Evolutionary conservation across 176 grass and related monocot species (phyloP), one percentile per base, ranked within the genome.

Genomic region (Hsuehochloa calcarea): DNA sequence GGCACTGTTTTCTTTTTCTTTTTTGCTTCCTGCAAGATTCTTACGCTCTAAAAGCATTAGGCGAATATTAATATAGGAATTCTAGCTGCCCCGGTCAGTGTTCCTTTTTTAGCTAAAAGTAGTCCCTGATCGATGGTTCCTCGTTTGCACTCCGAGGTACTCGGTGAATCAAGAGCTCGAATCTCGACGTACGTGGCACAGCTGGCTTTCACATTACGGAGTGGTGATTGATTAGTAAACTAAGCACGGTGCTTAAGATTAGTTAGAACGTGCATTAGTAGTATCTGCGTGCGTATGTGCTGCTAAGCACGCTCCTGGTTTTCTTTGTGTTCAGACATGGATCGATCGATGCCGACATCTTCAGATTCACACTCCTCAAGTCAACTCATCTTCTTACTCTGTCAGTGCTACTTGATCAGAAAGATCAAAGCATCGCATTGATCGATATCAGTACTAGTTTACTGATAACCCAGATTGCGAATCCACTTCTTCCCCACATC

Each of bases 111-210:
- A 2, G 11, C 0, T 2, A 4, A 55, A 38, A 75, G 17, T 8
- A 75, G 12, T 65, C 16, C 8, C 43, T 31, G 71, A 27, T 20
- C 17, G 3, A 39, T 23, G 6, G 20, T 52, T 31, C 17, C 78
- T n/a, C 35, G 11, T 80, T 67, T 6, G 23, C 60, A 12, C 23
- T 63, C 60, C 60, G 25, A 29, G 10, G 60, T 29, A 63, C 5
- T 55, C 20, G 10, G 43, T 74, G 58, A 63, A 63, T 65, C 70
- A 14, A 31, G 81, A 50, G 69, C 20, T 74, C 70, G 70, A 64
- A 84, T 62, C 81, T 84, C 81, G 14, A 84, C 23, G 69, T 17
- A 63, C 55, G 72, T 63, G 69, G 81, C 81, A 74, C 81, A 74
- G 70, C 81, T 84, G 56, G 58, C 70, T 49, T 37, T 51, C 81